Evolutionary conservation across 2,329 filamentous ascomycete genomes (phyloP).

Genomic region (Pseudocercospora macadamiae): DNA sequence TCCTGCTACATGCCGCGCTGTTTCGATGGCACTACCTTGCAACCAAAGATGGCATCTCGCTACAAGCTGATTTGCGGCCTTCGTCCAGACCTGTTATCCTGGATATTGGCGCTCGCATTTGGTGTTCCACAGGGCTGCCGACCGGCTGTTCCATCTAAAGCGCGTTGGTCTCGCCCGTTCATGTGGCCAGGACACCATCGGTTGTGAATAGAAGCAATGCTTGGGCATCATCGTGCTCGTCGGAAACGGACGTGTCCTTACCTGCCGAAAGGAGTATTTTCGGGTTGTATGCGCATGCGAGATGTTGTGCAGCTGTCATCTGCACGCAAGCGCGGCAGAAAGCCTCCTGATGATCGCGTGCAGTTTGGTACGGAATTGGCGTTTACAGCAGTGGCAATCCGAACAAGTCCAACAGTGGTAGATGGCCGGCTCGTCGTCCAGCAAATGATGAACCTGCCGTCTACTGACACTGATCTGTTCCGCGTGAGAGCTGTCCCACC

Average conservation of each 20-base stretch:
- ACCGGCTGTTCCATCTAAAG: not conserved
- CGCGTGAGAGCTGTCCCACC: not conserved
- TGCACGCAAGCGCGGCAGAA: not conserved
- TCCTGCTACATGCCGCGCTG: not conserved
- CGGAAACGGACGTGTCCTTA: not conserved
- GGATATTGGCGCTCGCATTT: not conserved
- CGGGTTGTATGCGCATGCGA: not conserved
- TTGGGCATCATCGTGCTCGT: not conserved
- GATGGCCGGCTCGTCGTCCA: not conserved
- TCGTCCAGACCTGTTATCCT: not conserved
- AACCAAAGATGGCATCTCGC: not conserved
- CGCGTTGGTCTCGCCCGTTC: not conserved
- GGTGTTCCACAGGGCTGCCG: not conserved
- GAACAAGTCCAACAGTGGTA: not conserved
- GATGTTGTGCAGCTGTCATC: slow-evolving; percentile 1
- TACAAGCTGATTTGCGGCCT: not conserved
- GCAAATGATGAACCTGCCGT: not conserved
- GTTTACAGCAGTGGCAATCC: slow-evolving; percentile 1
- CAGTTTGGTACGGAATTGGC: slow-evolving; percentile 1
- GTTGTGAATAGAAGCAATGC: not conserved
- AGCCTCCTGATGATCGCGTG: not conserved
- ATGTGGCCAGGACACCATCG: not conserved
- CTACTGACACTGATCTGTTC: not conserved
- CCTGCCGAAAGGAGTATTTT: not conserved
- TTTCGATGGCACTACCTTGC: not conserved